phyloP scores from a whole-genome alignment of 352 stramenopile species.

The Globisporangium megalacanthum region DNA sequence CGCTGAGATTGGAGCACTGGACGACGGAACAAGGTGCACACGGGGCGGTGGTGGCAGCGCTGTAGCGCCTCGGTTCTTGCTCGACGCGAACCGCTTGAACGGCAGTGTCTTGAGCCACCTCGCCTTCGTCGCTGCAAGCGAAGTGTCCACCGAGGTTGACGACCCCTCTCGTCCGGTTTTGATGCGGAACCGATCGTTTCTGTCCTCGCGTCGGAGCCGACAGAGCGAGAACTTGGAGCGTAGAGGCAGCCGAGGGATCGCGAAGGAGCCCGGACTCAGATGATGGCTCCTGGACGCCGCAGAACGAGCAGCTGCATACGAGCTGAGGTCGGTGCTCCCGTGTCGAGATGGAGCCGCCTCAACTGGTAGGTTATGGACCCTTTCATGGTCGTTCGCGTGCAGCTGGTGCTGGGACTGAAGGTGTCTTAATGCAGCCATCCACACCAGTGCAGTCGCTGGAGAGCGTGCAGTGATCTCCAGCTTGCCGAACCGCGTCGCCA shows the following conservation, averaged over 20 bases:
- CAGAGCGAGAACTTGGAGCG: background rate
- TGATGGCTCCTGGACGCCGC: background rate
- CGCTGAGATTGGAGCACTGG: no score
- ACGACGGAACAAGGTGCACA: no score
- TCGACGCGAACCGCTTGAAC: background rate
- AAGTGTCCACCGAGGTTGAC: background rate
- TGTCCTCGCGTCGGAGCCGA: background rate
- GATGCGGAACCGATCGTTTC: background rate
- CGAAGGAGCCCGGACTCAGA: background rate
- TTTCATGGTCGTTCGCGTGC: background rate
- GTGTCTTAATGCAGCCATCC: background rate
- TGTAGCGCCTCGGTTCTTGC: background rate
- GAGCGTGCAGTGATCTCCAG: background rate
- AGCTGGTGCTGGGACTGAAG: background rate
- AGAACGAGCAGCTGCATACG: background rate
- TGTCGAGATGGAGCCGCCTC: no score
- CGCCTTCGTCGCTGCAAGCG: background rate
- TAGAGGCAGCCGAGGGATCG: background rate
- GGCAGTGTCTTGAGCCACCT: background rate
- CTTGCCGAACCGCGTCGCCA: background rate
- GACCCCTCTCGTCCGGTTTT: background rate
- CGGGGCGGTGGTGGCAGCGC: background rate
- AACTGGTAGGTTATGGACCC: no score
- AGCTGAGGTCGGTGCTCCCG: background rate
- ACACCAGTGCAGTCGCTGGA: background rate